These are phyloP conservation scores for Neofusicoccum laricinum DNA, from an alignment of 2,329 filamentous ascomycete genomes.

Conservation along the genomic window DNA sequence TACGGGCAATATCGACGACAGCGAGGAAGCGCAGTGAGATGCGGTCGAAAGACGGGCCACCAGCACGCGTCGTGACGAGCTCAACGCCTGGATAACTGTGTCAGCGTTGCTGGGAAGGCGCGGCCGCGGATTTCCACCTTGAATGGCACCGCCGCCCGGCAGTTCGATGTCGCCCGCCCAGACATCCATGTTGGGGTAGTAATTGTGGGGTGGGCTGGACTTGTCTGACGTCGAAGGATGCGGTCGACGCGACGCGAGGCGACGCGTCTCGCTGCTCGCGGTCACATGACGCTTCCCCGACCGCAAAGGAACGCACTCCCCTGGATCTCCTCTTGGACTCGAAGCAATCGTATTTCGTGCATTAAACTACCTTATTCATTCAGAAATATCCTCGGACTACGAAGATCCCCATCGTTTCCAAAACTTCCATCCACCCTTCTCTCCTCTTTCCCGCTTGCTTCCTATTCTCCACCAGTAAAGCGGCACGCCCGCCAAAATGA, in stretches of 20 bases:
- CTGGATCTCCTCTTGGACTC: background rate
- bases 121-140: conserved; percentile 20
- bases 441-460: conserved; percentile 12
- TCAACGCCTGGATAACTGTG: conserved; percentile 25
- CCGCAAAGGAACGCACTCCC: background rate
- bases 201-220: background rate
- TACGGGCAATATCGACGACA: conserved; percentile 37
- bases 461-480: conserved; percentile 87
- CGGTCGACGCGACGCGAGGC: conserved; percentile 7
- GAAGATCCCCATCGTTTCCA: conserved; percentile 11
- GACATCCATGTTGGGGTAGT: conserved; percentile 22
- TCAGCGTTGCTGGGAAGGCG: background rate
- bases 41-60: conserved; percentile 20
- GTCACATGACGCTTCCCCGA: background rate
- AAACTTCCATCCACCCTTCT: conserved; percentile 14
- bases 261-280: background rate
- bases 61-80: conserved; percentile 24
- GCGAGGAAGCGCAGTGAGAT: conserved; percentile 34
- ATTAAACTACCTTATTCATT: conserved; percentile 1
- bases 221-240: background rate
- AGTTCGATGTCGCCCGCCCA: conserved; percentile 35
- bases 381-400: background rate
- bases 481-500: conserved; percentile 78
- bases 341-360: background rate
- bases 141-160: conserved; percentile 24